A percentile compares a stretch with the other conserved stretches of the same genome.
These are phyloP conservation scores for Thraustotheca clavata DNA, from an alignment of 352 stramenopile genomes.

Conservation along the genomic window DNA sequence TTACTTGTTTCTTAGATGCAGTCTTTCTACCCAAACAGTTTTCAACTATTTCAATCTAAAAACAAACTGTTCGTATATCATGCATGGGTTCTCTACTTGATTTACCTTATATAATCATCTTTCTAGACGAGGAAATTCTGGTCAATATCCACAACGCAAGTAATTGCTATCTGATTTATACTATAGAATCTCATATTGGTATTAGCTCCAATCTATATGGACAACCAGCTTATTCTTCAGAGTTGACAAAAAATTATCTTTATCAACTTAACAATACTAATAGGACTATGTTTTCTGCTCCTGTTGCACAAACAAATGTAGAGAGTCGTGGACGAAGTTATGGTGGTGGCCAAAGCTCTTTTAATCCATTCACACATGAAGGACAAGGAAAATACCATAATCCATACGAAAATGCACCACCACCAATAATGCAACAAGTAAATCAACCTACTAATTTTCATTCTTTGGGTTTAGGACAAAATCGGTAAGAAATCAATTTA, in stretches of 20 bases:
- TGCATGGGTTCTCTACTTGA: background rate
- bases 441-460: background rate
- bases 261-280: background rate
- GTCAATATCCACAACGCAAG: background rate
- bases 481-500: too few relatives aligned
- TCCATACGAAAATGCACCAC: constrained; percentile 8
- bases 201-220: background rate
- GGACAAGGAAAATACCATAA: constrained; percentile 17
- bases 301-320: background rate
- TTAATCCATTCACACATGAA: constrained; percentile 18
- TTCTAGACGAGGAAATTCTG: background rate
- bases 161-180: background rate
- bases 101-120: background rate
- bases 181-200: background rate
- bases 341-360: constrained; percentile 14
- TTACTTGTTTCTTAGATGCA: too few relatives aligned
- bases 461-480: background rate
- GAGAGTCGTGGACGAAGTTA: constrained; percentile 8
- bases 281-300: background rate
- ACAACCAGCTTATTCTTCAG: background rate
- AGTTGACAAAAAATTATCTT: background rate
- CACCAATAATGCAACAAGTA: background rate
- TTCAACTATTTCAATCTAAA: too few relatives aligned
- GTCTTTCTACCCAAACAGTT: too few relatives aligned
- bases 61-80: background rate